phyloP scores from a whole-genome alignment of 768 basidiomycete genomes.

The Pleurotus eryngii region DNA sequence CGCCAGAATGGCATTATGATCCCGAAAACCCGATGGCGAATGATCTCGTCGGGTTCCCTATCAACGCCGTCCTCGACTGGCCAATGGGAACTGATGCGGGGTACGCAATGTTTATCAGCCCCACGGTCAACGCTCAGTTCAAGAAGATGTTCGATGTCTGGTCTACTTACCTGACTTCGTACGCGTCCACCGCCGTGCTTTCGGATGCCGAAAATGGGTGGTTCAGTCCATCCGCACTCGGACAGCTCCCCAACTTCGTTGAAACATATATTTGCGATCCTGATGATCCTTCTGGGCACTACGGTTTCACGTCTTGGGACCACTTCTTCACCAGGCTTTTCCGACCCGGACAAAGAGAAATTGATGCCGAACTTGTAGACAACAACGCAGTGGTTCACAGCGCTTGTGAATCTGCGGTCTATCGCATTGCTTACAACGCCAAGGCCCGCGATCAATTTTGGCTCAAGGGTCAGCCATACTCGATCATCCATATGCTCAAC shows the following conservation, averaged over 20 bases:
- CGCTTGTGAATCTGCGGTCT: constrained; percentile 52
- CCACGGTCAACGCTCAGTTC: constrained; percentile 42
- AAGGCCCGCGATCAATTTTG: constrained; percentile 47
- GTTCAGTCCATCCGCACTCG: constrained; percentile 30
- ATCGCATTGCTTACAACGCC: constrained; percentile 36
- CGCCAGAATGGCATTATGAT: constrained; percentile 30
- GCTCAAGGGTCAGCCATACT: constrained; percentile 62
- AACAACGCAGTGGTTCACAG: constrained; percentile 37
- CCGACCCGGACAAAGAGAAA: constrained; percentile 35
- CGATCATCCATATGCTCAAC: constrained; percentile 52
- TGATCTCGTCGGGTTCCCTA: constrained; percentile 42
- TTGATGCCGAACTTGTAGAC: constrained; percentile 18
- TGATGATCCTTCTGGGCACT: constrained; percentile 21
- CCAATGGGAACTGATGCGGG: constrained; percentile 33
- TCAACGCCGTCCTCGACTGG: constrained; percentile 42
- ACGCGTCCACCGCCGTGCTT: constrained; percentile 42
- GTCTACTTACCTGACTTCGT: constrained; percentile 42
- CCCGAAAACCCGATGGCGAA: constrained; percentile 18
- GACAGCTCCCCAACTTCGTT: constrained; percentile 25
- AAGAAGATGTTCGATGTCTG: constrained; percentile 50
- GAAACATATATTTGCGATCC: constrained; percentile 40
- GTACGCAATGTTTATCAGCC: constrained; percentile 31
- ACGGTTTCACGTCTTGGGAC: constrained; percentile 50
- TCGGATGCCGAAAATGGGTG: constrained; percentile 36
- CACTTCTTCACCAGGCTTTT: constrained; percentile 52